Evolutionary conservation across 2,329 filamentous ascomycete species (phyloP).

Genomic region (Fusarium torulosum): DNA sequence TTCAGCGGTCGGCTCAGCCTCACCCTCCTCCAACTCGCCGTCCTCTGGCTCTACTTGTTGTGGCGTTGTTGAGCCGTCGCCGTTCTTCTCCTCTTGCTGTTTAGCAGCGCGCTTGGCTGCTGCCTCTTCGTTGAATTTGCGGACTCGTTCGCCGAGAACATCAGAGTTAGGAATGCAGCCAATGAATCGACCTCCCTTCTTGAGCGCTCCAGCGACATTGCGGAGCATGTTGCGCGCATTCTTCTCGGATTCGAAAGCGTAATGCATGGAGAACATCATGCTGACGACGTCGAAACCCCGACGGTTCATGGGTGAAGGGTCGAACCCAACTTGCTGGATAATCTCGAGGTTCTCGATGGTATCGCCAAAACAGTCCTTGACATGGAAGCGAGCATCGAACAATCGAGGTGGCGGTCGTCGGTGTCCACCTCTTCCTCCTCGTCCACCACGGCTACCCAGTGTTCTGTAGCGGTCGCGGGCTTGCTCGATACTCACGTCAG

Average conservation of each 20-base stretch:
- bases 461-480: slow-evolving; percentile 84
- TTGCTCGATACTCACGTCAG: slow-evolving; percentile 91
- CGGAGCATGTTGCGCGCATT: slow-evolving; percentile 92
- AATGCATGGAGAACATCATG: slow-evolving; percentile 99
- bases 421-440: slow-evolving; percentile 65
- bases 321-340: slow-evolving; percentile 88
- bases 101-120: slow-evolving; percentile 53
- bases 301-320: slow-evolving; percentile 77
- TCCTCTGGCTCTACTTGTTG: slow-evolving; percentile 53
- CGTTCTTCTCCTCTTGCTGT: slow-evolving; percentile 35
- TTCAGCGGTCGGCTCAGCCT: slow-evolving; percentile 74
- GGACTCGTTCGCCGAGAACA: slow-evolving; percentile 83
- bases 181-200: slow-evolving; percentile 94
- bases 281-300: slow-evolving; percentile 95
- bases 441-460: slow-evolving; percentile 73
- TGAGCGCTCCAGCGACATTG: slow-evolving; percentile 90
- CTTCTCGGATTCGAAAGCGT: slow-evolving; percentile 92
- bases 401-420: slow-evolving; percentile 66
- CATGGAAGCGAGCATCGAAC: slow-evolving; percentile 88
- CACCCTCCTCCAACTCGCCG: slow-evolving; percentile 70
- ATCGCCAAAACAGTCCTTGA: slow-evolving; percentile 93
- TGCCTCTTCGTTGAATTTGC: slow-evolving; percentile 74
- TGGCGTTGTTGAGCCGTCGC: slow-evolving; percentile 42
- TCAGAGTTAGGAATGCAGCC: slow-evolving; percentile 98
- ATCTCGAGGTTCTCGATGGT: slow-evolving; percentile 85